Conservation (phyloP, 176 grass and related monocot genomes). For the Calamus simplicifolius region DNA sequence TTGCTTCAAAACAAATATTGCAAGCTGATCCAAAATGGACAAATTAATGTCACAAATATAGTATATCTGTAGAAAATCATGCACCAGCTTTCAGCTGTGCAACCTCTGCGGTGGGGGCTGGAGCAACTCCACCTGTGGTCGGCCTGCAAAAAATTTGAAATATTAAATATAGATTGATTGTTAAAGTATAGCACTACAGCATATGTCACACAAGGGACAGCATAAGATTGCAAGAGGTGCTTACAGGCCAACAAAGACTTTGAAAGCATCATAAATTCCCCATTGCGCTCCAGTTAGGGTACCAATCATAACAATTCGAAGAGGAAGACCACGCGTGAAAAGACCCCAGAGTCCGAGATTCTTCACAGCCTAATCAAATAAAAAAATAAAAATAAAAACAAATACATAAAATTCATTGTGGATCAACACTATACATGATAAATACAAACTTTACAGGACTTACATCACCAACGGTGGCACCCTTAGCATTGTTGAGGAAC, state of each 20-base stretch:
- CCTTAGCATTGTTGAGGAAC: slow-evolving; percentile 94
- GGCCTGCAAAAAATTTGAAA: slow-evolving; percentile 41
- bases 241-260: slow-evolving; percentile 98
- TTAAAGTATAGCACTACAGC: no score
- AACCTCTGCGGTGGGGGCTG: slow-evolving; percentile 21
- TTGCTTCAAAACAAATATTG: slow-evolving; percentile 15
- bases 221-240: slow-evolving; percentile 15
- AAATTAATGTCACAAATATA: slow-evolving; percentile 18
- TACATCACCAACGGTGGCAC: slow-evolving; percentile 87
- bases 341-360: slow-evolving; percentile 74
- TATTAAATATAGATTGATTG: slow-evolving; percentile 6
- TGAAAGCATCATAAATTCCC: slow-evolving; percentile 92
- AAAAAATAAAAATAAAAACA: slow-evolving; percentile 1
- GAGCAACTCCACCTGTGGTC: slow-evolving; percentile 76
- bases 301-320: slow-evolving; percentile 96
- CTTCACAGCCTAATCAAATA: slow-evolving; percentile 62
- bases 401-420: neutral
- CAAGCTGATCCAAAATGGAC: slow-evolving; percentile 23
- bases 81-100: slow-evolving; percentile 31
- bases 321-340: slow-evolving; percentile 84
- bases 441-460: slow-evolving; percentile 4
- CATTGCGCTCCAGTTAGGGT: slow-evolving; percentile 92
- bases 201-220: no score
- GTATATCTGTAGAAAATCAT: slow-evolving; percentile 24
- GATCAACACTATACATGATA: neutral